Conservation (phyloP, 495 filamentous ascomycete species). For the Lepraria neglecta region DNA sequence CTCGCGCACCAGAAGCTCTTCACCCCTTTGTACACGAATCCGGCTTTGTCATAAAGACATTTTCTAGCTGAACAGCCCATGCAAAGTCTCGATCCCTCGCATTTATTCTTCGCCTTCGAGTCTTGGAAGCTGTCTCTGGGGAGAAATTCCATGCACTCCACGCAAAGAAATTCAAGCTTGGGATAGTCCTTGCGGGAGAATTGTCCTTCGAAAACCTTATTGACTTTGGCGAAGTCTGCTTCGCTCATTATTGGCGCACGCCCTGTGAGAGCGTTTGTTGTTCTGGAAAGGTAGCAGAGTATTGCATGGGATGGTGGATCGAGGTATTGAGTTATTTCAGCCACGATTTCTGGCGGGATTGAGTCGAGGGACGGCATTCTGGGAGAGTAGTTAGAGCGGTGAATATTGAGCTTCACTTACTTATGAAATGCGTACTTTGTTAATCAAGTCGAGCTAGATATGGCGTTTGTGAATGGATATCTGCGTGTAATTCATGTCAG, state of each 20-base stretch:
- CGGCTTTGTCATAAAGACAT: not conserved
- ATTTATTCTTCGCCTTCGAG: not conserved
- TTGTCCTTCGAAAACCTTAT: not conserved
- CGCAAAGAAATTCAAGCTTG: not conserved
- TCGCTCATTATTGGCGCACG: not conserved
- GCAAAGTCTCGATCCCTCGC: not conserved
- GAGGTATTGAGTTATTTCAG: not conserved
- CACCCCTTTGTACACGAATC: not conserved
- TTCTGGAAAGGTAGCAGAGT: not conserved
- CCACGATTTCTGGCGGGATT: not conserved
- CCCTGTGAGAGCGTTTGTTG: not conserved
- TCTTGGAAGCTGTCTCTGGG: not conserved
- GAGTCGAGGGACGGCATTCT: too few species aligned
- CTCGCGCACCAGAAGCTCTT: not conserved
- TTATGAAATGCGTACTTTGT: too few species aligned
- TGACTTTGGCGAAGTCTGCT: not conserved
- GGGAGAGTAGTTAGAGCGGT: too few species aligned
- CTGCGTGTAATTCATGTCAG: too few species aligned
- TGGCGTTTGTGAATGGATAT: too few species aligned
- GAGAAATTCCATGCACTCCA: not conserved
- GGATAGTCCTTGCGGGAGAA: not conserved
- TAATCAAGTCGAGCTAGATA: too few species aligned
- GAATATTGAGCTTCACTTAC: too few species aligned
- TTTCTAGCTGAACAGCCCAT: not conserved
- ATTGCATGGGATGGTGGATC: not conserved